Conservation (phyloP, 2,329 filamentous ascomycete species). For the Neocatenulostroma microsporum region DNA sequence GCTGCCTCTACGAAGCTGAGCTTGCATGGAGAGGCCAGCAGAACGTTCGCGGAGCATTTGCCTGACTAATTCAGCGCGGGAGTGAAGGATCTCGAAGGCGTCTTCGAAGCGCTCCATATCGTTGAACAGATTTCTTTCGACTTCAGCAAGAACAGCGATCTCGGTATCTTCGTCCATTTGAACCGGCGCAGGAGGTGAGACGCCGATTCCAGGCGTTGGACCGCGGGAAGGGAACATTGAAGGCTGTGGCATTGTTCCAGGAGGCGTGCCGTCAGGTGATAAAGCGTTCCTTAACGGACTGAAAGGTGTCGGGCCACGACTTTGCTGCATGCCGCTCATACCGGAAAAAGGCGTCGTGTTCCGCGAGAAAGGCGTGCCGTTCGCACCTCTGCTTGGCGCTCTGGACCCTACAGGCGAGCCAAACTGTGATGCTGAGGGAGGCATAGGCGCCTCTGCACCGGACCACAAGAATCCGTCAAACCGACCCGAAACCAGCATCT, state of each 20-base stretch:
- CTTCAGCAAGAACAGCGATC: slow-evolving; percentile 79
- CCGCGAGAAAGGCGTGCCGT: slow-evolving; percentile 34
- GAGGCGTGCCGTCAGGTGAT: slow-evolving; percentile 13
- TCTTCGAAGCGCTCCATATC: slow-evolving; percentile 94
- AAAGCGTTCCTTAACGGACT: slow-evolving; percentile 24
- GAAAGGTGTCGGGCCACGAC: slow-evolving; percentile 44
- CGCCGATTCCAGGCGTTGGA: slow-evolving; percentile 24
- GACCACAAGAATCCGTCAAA: slow-evolving; percentile 96
- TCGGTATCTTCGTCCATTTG: slow-evolving; percentile 92
- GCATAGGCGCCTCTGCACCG: slow-evolving; percentile 59
- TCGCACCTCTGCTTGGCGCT: slow-evolving; percentile 32
- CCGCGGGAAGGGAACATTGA: slow-evolving; percentile 27
- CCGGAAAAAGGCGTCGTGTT: slow-evolving; percentile 51
- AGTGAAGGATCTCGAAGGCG: slow-evolving; percentile 85
- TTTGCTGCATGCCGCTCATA: slow-evolving; percentile 45
- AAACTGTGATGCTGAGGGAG: slow-evolving; percentile 25
- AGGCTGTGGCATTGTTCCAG: neutral
- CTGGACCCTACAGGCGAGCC: slow-evolving; percentile 22
- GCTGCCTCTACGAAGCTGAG: slow-evolving; percentile 51
- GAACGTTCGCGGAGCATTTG: slow-evolving; percentile 71
- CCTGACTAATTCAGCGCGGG: slow-evolving; percentile 72
- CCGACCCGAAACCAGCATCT: slow-evolving; percentile 84
- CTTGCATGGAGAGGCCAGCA: slow-evolving; percentile 64
- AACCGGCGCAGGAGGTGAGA: slow-evolving; percentile 51
- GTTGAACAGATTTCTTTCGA: slow-evolving; percentile 85